These are phyloP conservation scores for Rhizopus arrhizus DNA, from an alignment of 371 early-diverging fungal species.

Conservation along the genomic window DNA sequence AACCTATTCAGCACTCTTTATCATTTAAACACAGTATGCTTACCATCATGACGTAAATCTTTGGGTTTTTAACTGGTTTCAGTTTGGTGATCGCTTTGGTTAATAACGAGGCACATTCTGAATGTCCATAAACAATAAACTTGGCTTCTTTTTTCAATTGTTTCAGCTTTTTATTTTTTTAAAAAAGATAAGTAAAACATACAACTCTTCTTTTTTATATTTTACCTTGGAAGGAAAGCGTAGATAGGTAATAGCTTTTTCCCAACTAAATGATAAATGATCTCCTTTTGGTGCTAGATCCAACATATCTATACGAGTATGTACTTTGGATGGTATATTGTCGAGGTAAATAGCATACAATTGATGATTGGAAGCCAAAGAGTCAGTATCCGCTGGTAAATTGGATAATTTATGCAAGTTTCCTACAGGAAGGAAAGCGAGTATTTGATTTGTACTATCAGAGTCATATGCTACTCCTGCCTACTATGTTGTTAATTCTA, in stretches of 20 bases:
- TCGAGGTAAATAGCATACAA: slow-evolving; percentile 11
- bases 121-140: slow-evolving; percentile 21
- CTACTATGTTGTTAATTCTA: slow-evolving; percentile 7
- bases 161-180: slow-evolving; percentile 7
- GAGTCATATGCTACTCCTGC: slow-evolving; percentile 14
- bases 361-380: background rate
- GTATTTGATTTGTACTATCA: slow-evolving; percentile 2
- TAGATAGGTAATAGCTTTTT: slow-evolving; percentile 1
- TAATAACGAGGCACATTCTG: background rate
- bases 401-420: slow-evolving; percentile 13
- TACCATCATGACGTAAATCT: slow-evolving; percentile 23
- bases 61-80: background rate
- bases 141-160: background rate
- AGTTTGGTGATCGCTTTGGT: background rate
- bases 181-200: background rate
- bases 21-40: background rate
- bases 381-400: background rate
- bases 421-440: slow-evolving; percentile 15
- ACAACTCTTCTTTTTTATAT: background rate
- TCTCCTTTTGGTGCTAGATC: background rate
- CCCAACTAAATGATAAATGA: background rate
- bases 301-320: background rate
- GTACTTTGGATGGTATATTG: background rate
- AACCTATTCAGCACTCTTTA: background rate
- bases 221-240: slow-evolving; percentile 17